Evolutionary conservation across 2,329 filamentous ascomycete genomes (phyloP).

Genomic region (Colletotrichum tofieldiae): DNA sequence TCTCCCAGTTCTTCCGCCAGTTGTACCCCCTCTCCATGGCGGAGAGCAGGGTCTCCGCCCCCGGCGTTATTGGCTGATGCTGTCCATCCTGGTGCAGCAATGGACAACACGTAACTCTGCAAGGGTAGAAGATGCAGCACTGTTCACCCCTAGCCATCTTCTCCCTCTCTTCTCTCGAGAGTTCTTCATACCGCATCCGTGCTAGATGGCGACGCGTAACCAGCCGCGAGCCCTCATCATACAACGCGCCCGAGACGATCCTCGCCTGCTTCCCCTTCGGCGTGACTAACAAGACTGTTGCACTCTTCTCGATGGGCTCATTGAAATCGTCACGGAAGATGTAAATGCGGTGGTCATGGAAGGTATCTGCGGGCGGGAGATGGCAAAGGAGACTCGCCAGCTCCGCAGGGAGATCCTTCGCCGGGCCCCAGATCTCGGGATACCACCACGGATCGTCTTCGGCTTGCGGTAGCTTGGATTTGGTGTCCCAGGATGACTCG

Average conservation of each 20-base stretch:
- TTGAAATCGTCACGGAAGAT: background rate
- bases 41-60: background rate
- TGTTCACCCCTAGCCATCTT: background rate
- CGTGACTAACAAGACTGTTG: background rate
- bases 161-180: background rate
- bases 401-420: background rate
- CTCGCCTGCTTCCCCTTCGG: background rate
- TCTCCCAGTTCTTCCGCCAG: conserved; percentile 1
- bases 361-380: background rate
- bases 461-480: background rate
- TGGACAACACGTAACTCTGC: conserved; percentile 9
- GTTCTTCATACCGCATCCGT: conserved; percentile 4
- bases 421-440: conserved; percentile 15
- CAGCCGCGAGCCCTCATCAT: conserved; percentile 1
- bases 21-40: background rate
- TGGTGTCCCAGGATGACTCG: background rate
- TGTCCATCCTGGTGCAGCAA: background rate
- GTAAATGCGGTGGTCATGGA: background rate
- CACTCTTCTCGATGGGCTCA: background rate
- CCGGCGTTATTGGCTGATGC: conserved; percentile 1
- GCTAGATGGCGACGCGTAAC: background rate
- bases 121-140: conserved; percentile 12
- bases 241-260: background rate
- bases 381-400: background rate
- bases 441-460: conserved; percentile 11